A percentile compares a stretch with the other conserved stretches of the same genome.
phyloP scores from a whole-genome alignment of 306 rosid species.

The Castanopsis chinensis region DNA sequence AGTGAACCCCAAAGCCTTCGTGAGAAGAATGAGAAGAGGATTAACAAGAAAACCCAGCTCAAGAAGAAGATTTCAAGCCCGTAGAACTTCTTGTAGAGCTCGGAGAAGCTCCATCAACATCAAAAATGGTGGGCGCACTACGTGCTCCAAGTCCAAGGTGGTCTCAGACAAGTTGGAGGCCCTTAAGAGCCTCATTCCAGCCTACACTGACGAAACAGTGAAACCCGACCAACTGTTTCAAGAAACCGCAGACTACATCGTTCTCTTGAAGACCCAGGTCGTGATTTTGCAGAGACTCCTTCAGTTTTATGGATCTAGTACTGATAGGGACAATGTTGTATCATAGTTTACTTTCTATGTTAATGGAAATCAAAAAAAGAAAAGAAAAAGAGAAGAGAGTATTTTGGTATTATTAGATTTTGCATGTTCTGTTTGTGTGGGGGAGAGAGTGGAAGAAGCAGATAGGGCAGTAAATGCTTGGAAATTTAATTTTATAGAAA shows the following conservation, averaged over 20 bases:
- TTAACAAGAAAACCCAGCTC: constrained; percentile 3
- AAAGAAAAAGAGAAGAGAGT: neutral
- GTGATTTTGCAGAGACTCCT: constrained; percentile 73
- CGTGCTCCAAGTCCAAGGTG: constrained; percentile 28
- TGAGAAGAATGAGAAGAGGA: constrained; percentile 37
- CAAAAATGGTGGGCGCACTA: constrained; percentile 26
- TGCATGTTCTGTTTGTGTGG: constrained; percentile 41
- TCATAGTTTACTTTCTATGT: constrained; percentile 30
- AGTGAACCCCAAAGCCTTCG: constrained; percentile 33
- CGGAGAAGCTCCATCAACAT: constrained; percentile 37
- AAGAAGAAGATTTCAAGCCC: constrained; percentile 22
- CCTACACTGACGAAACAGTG: constrained; percentile 25
- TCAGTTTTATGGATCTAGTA: constrained; percentile 52
- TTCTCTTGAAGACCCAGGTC: constrained; percentile 58
- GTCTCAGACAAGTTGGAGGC: constrained; percentile 58
- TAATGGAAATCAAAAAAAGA: constrained; percentile 7
- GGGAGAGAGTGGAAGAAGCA: constrained; percentile 33
- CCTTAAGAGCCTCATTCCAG: constrained; percentile 66
- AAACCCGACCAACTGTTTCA: constrained; percentile 64
- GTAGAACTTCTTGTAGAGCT: constrained; percentile 9
- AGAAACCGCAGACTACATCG: constrained; percentile 88
- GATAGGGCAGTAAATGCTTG: constrained; percentile 18
- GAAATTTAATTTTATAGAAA: constrained; percentile 23
- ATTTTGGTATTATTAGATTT: constrained; percentile 25
- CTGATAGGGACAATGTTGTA: constrained; percentile 38